Percentiles rank a stretch among this genome's conserved stretches.
phyloP scores from a whole-genome alignment of 1,139 yeast species.

The Debaryomycetaceae sp. region DNA sequence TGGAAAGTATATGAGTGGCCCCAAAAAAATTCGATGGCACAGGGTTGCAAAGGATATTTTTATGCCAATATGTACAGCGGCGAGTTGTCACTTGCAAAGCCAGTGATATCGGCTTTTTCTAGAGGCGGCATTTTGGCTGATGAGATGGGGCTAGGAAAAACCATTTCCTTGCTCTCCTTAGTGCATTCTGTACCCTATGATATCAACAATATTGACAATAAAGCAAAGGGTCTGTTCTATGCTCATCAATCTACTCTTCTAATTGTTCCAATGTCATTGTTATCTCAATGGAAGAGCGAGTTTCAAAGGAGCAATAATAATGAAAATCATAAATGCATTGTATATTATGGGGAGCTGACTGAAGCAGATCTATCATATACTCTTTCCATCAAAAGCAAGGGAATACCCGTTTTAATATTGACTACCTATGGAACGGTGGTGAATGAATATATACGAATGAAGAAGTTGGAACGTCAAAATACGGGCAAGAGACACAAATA shows the following conservation, averaged over 20 bases:
- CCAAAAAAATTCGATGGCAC: constrained; percentile 29
- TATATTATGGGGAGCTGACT: constrained; percentile 73
- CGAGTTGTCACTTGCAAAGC: constrained; percentile 66
- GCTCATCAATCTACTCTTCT: constrained; percentile 74
- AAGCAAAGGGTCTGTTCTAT: constrained; percentile 30
- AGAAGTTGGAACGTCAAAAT: constrained; percentile 13
- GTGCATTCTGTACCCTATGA: constrained; percentile 64
- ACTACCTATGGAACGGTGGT: constrained; percentile 90
- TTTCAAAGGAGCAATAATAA: constrained; percentile 57
- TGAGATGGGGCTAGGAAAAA: constrained; percentile 96
- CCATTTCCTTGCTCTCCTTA: constrained; percentile 77
- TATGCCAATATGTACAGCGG: constrained; percentile 85
- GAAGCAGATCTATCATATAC: constrained; percentile 42
- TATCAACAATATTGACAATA: constrained; percentile 6
- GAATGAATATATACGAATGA: constrained; percentile 56
- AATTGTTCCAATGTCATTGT: constrained; percentile 86
- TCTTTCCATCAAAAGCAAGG: constrained; percentile 34
- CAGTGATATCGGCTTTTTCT: constrained; percentile 54
- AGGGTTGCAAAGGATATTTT: constrained; percentile 34
- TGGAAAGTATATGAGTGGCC: constrained; percentile 89
- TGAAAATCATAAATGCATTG: constrained; percentile 39
- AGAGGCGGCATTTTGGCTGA: constrained; percentile 93
- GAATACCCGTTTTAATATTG: constrained; percentile 68
- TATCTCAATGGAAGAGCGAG: constrained; percentile 90
- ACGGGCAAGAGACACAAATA: constrained; percentile 15